phyloP scores from a whole-genome alignment of 1,139 yeast species.

The Saccharomyces hybrid region DNA sequence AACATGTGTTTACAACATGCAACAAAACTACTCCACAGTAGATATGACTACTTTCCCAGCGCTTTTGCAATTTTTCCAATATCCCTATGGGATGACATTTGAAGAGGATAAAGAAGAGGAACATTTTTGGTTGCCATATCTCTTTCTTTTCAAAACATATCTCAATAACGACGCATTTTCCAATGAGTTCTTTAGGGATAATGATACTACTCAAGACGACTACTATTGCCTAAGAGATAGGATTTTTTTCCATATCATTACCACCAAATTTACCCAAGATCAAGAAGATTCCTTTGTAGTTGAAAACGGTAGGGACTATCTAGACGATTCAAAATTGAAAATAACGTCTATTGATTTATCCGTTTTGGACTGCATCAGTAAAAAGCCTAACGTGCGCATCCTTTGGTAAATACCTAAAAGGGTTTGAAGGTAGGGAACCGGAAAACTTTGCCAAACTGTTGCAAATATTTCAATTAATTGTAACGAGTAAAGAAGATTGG shows the following conservation, averaged over 20 bases:
- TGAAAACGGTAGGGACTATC: constrained; percentile 5
- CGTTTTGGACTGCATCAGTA: constrained; percentile 17
- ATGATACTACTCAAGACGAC: constrained; percentile 12
- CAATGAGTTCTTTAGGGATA: constrained; percentile 21
- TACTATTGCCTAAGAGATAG: constrained; percentile 9
- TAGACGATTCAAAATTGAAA: background rate
- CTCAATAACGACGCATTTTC: constrained; percentile 25
- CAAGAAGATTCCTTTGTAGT: constrained; percentile 2
- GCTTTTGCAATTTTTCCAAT: constrained; percentile 16
- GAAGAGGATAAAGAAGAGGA: constrained; percentile 8
- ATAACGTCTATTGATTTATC: constrained; percentile 16
- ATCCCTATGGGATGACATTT: constrained; percentile 13
- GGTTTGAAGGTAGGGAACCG: constrained; percentile 17
- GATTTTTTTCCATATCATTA: constrained; percentile 9
- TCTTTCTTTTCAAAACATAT: constrained; percentile 20
- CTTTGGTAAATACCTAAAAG: constrained; percentile 30
- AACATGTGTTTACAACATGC: constrained; percentile 24
- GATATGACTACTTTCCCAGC: constrained; percentile 14
- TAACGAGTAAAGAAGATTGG: constrained; percentile 49
- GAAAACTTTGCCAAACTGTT: constrained; percentile 25
- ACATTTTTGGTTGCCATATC: constrained; percentile 15
- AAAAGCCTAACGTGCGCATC: constrained; percentile 35
- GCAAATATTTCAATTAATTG: constrained; percentile 36
- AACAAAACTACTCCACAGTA: constrained; percentile 14
- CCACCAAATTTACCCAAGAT: constrained; percentile 11